Conservation (phyloP, 495 filamentous ascomycete species). For the Trichoderma parareesei region DNA sequence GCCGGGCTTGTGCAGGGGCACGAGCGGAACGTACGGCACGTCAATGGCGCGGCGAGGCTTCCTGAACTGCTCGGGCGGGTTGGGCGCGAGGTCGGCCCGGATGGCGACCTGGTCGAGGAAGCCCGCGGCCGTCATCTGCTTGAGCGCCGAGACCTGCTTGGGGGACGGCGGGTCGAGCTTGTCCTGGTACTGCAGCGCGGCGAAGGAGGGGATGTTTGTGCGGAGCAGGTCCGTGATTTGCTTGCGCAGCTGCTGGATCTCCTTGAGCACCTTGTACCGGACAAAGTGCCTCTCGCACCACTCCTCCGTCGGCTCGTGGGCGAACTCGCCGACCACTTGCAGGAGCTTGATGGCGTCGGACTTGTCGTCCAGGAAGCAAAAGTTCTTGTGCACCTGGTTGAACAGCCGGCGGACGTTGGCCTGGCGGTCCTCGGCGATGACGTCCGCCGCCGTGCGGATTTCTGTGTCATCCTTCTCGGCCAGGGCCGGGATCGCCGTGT, state of each 20-base stretch:
- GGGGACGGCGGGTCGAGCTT: conserved; percentile 61
- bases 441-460: conserved; percentile 57
- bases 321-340: conserved; percentile 79
- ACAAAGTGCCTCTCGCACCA: conserved; percentile 82
- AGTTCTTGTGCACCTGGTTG: conserved; percentile 65
- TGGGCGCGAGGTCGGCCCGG: conserved; percentile 74
- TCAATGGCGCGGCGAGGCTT: conserved; percentile 77
- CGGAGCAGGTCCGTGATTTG: conserved; percentile 77
- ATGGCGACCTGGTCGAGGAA: conserved; percentile 96
- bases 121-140: conserved; percentile 83
- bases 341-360: conserved; percentile 88
- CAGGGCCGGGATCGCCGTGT: conserved; percentile 54
- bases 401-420: conserved; percentile 60
- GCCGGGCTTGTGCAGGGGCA: conserved; percentile 46
- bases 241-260: conserved; percentile 70
- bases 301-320: conserved; percentile 51
- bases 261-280: conserved; percentile 73
- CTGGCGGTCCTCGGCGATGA: conserved; percentile 58
- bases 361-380: conserved; percentile 71
- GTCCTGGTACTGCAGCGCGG: conserved; percentile 47
- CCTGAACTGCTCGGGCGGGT: conserved; percentile 58
- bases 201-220: conserved; percentile 61
- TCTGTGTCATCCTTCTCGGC: conserved; percentile 33
- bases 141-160: conserved; percentile 70
- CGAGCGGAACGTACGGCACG: conserved; percentile 82